Evolutionary conservation across 345 rosid genomes (phyloP).

Genomic region (Draba incana): DNA sequence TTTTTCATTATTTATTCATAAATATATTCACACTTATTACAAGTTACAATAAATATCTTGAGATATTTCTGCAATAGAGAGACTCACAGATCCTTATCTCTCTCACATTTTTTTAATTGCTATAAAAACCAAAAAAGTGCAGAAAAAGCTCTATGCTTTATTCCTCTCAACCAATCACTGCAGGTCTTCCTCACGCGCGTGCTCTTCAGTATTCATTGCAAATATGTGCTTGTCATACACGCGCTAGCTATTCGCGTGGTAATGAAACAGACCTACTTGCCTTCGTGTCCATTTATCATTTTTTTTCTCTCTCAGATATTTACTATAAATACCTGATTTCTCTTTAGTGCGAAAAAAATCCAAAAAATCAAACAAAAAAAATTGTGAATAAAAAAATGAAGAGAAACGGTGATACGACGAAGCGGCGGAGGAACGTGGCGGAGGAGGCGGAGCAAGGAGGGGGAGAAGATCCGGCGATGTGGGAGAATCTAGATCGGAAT

Average conservation of each 20-base stretch:
- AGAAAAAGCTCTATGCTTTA: slow-evolving; percentile 34
- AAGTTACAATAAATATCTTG: slow-evolving; percentile 30
- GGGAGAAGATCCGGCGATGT: slow-evolving; percentile 59
- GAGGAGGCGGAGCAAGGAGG: slow-evolving; percentile 36
- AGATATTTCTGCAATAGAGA: slow-evolving; percentile 32
- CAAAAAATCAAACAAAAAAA: slow-evolving; percentile 12
- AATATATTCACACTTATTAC: no score
- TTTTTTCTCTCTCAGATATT: slow-evolving; percentile 27
- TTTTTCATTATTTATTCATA: slow-evolving; percentile 1
- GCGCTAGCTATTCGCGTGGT: not conserved
- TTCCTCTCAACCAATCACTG: slow-evolving; percentile 33
- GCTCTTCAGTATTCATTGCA: not conserved
- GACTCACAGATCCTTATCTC: slow-evolving; percentile 40
- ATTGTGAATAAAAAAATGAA: slow-evolving; percentile 24
- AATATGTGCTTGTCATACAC: not conserved
- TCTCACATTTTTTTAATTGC: not conserved
- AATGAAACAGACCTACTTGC: slow-evolving; percentile 22
- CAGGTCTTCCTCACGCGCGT: slow-evolving; percentile 25
- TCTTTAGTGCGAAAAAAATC: slow-evolving; percentile 23
- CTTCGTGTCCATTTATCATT: slow-evolving; percentile 29
- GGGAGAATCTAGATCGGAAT: slow-evolving; percentile 56
- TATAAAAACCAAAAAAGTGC: slow-evolving; percentile 32
- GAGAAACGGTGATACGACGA: slow-evolving; percentile 38
- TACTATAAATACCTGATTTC: slow-evolving; percentile 43
- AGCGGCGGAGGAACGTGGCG: slow-evolving; percentile 39